These are phyloP conservation scores for Trichophyton equinum DNA, from an alignment of 2,329 filamentous ascomycete species.

Conservation along the genomic window DNA sequence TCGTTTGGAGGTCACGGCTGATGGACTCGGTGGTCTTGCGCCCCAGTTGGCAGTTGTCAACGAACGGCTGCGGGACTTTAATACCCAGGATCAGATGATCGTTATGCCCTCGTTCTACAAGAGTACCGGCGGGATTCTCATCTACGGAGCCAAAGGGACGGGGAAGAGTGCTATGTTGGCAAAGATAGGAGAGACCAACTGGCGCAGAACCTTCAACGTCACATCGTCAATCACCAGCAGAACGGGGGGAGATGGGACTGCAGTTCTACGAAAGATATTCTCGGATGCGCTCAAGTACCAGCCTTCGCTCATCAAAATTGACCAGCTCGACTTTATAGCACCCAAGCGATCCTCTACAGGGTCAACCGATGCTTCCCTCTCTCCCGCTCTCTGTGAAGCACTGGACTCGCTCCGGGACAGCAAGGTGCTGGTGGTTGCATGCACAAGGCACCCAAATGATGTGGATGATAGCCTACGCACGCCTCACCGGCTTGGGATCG, in stretches of 20 bases:
- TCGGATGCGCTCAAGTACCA: constrained; percentile 54
- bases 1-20: constrained; percentile 24
- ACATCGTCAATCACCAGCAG: constrained; percentile 24
- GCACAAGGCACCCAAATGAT: constrained; percentile 59
- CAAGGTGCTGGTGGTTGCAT: constrained; percentile 59
- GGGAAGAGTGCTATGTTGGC: constrained; percentile 69
- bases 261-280: constrained; percentile 55
- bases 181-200: constrained; percentile 53
- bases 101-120: constrained; percentile 32
- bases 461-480: constrained; percentile 58
- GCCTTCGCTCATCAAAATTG: constrained; percentile 68
- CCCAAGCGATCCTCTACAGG: constrained; percentile 42
- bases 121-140: constrained; percentile 48
- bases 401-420: constrained; percentile 31
- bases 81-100: constrained; percentile 19
- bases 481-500: constrained; percentile 50
- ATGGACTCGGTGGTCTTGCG: constrained; percentile 55
- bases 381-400: constrained; percentile 29
- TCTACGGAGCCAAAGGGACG: constrained; percentile 72
- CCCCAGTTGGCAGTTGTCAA: constrained; percentile 56
- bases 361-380: constrained; percentile 18
- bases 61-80: constrained; percentile 48
- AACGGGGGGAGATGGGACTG: constrained; percentile 33
- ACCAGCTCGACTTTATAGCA: constrained; percentile 60
- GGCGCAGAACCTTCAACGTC: constrained; percentile 52